Evolutionary conservation across 2,329 filamentous ascomycete genomes (phyloP), one percentile per base, ranked within the genome.

Genomic region (Beauveria sp.): DNA sequence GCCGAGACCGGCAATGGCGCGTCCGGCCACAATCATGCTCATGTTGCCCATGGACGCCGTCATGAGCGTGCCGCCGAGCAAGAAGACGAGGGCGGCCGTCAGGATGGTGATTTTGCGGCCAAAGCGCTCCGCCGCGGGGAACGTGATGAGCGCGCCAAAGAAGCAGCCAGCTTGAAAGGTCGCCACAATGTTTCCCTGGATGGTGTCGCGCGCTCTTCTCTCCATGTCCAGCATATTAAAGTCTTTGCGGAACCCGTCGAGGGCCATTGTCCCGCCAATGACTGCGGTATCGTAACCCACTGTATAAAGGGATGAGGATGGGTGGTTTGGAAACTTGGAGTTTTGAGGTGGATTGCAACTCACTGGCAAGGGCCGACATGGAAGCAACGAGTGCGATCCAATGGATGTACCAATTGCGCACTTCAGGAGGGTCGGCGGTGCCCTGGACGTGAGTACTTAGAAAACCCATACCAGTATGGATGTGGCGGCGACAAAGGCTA

Each of bases 61-160:
- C 34, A 38, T 38, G 34, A 38, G 34, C 5, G 34, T 38, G 12
- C 34, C 34, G 34, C 34, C 34, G 34, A 38, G 34, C 34, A 38
- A 38, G 34, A 38, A 38, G 34, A 38, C 34, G 34, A 38, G 34
- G 34, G 34, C 34, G 12, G 34, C 34, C 0, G 34, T 38, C 5
- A 38, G 34, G 12, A 80, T 80, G 24, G 78, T 78, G 62, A 82
- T 75, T 49, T 79, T 79, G 8, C 80, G 77, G 24, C 79, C 79
- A 65, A 76, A 75, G 60, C 72, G 74, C 59, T 82, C 79, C 4
- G 76, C 78, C 40, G 81, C 72, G 24, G 78, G 78, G 63, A 79
- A 81, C 5, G 71, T 75, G 30, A 72, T 51, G 14, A 77, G 66
- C 14, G 73, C 71, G 51, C 75, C 75, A 56, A 76, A 73, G 67